Base-by-base conservation (phyloP, 306 rosid species). In the Castanea mollissima region DNA sequence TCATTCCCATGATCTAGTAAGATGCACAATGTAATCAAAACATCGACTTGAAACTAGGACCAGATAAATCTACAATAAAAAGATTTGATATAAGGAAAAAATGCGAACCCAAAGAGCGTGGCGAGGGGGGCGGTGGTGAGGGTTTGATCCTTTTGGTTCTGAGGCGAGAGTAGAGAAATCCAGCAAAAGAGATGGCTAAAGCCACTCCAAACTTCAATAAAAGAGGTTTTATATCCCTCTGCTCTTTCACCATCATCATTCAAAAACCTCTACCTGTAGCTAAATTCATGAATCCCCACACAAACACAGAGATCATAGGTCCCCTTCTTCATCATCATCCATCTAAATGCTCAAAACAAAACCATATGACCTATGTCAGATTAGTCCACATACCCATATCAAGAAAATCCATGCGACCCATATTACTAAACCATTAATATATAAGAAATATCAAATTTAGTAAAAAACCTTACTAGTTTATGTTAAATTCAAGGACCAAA, bases 141-240 rank as follows among this genome's bases (percentile, higher is more conserved):
- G 82, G 83, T 41, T 78, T 88, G 83, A 64, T 78, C 67, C 79
- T 85, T 84, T 77, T 80, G 57, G 32, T 73, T 91, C 82, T 84
- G 76, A 83, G 25, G 77, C 88, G 93, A 78, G 94, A 85, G 46
- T 25, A 86, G 67, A 91, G 32, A 74, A 87, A 87, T 52, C 97
- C 90, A 73, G 95, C 97, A 76, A 94, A 86, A 19, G 95, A 90
- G 76, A 94, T 55, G 68, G 89, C 92, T 56, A 94, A 79, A 78
- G 89, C 94, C 81, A 92, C 69, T 65, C 95, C 97, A 81, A 91
- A 55, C 74, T 91, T 90, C 63, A 92, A 21, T 38, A 94, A 49
- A 64, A 81, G 13, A 70, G 91, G 97, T 84, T 87, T 91, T 59
- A 87, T 76, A 51, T 90, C 87, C 68, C 62, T 75, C 71, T 79